Evolutionary conservation across 805 yeast genomes (phyloP), one percentile per base, ranked within the genome.

Genomic region (Ascoidea tarda): DNA sequence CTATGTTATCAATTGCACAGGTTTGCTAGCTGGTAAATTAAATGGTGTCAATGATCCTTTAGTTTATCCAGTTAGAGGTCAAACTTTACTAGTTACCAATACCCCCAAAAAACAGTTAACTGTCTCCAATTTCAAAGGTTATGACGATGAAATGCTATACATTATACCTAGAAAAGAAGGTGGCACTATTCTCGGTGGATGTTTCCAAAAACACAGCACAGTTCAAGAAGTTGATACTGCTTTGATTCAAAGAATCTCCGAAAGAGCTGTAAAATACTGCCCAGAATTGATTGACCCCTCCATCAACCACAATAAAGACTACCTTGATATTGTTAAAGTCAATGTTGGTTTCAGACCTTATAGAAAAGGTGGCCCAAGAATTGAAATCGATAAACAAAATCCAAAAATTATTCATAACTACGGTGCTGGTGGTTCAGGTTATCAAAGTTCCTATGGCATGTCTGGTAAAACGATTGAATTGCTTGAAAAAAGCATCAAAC

Each of bases 401-500:
- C 52, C 59, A 4, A 60, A 60, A 10, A 63, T 82, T 28, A 72
- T 82, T 32, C 88, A 82, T 62, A 77, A 76, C 59, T 82, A 82
- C 62, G 87, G 88, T 1, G 84, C 87, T 33, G 87, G 79, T 6
- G 88, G 88, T 33, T 78, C 86, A 28, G 93, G 93, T 0, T 84
- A 78, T 64, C 95, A 87, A 68, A 74, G 83, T 4, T 82, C 87
- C 2, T 77, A 74, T 55, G 90, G 88, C 28, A 21, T 21, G 28
- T 21, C 28, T 21, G 28, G 28, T 21, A 21, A 21, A 21, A 21
- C 28, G 3, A 21, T 21, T 3, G 28, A 21, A 21, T 21, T 21
- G 28, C 28, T 21, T 21, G 28, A 21, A 21, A 21, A 21, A 21
- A 21, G 28, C 3, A 21, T 21, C 28, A 21, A 21, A 21, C 28